Base-by-base conservation (phyloP, 2,329 filamentous ascomycete genomes). In the Neofusicoccum kwambonambiense region DNA sequence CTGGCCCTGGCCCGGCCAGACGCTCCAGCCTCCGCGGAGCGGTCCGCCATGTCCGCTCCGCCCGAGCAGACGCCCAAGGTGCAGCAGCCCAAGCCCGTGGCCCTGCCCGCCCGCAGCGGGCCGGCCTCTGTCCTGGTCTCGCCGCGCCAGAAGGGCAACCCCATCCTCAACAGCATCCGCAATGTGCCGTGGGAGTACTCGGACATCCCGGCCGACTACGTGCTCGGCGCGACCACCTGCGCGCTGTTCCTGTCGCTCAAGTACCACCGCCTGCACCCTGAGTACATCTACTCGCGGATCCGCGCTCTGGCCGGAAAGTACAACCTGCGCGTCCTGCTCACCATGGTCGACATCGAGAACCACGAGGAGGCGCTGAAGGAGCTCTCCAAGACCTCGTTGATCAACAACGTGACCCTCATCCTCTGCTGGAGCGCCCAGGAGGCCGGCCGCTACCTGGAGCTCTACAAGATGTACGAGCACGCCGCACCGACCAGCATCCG, bases 271-370 rank as follows among this genome's bases (percentile, higher is more conserved):
- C 84, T 99, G 61, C 95, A 99, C 74, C 95, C 95, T 0, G 95
- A 99, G 78, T 99, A 99, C 81, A 92, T 99, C 72, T 98, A 98
- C 81, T 93, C 90, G 27, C 90, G 95, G 65, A 96, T 99, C 70
- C 89, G 90, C 61, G 87, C 89, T 56, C 82, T 99, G 4, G 91
- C 91, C 60, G 91, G 91, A 58, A 92, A 91, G 78, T 98, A 96
- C 80, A 90, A 89, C 69, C 84, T 99, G 19, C 91, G 95, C 54
- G 84, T 99, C 61, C 80, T 99, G 34, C 84, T 99, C 56, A 89
- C 90, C 19, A 93, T 98, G 87, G 93, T 98, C 31, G 95, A 99
- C 77, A 97, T 99, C 61, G 87, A 90, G 27, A 97, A 96, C 73
- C 95, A 98, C 72, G 92, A 98, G 77, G 93, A 97, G 65, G 86